phyloP scores from a whole-genome alignment of 192 early-diverging fungal genomes.

The Powellomyces hirtus region DNA sequence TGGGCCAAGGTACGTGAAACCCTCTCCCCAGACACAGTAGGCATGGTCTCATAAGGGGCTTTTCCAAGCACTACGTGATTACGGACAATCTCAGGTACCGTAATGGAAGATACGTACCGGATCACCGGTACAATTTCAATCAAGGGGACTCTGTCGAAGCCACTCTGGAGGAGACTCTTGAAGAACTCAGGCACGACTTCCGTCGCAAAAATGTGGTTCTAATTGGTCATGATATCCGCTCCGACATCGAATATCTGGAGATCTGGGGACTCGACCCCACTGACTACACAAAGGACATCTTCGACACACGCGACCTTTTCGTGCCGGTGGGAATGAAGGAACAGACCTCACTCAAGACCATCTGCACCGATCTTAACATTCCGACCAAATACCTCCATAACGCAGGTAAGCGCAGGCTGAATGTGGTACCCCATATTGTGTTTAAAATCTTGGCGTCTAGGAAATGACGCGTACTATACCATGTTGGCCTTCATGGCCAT shows the following conservation, averaged over 20 bases:
- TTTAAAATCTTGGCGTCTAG: not conserved
- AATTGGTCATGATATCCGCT: not conserved
- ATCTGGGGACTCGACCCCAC: not conserved
- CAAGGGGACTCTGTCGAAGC: not conserved
- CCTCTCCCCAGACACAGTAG: too few species aligned
- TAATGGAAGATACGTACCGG: not conserved
- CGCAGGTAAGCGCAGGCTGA: not conserved
- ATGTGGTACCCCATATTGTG: not conserved
- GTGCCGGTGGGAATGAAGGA: not conserved
- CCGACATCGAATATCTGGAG: constrained; percentile 1
- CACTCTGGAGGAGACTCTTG: not conserved
- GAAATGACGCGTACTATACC: constrained; percentile 6
- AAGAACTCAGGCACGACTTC: not conserved
- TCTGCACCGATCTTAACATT: not conserved
- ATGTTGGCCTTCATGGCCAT: not conserved
- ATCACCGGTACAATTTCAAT: not conserved
- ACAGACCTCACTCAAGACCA: not conserved
- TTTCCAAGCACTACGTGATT: not conserved
- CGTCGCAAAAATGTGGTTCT: not conserved
- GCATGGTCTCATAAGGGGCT: not conserved
- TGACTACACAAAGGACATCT: not conserved
- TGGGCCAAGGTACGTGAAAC: too few species aligned
- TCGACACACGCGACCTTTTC: not conserved
- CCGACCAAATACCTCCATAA: constrained; percentile 5
- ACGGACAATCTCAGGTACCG: not conserved